Percentiles rank a stretch among this genome's conserved stretches.
Conservation (phyloP, 1,139 yeast species). For the Nakaseomyces uthaithaninus region DNA sequence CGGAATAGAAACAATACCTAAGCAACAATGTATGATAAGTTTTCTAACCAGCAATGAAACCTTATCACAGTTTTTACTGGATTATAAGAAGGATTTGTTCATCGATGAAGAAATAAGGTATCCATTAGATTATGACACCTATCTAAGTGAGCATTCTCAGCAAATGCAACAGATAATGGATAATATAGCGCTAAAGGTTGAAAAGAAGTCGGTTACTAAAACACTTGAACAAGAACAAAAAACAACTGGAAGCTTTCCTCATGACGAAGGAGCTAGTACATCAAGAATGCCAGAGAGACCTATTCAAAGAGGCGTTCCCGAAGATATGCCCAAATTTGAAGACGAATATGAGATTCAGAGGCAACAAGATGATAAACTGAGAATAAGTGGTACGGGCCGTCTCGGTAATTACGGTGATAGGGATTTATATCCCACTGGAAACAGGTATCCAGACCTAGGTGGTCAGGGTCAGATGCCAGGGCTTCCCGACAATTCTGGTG, state of each 20-base stretch:
- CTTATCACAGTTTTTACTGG: conserved; percentile 8
- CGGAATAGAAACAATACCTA: conserved; percentile 1
- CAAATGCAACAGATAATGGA: background rate
- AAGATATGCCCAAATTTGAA: conserved; percentile 49
- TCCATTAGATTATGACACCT: conserved; percentile 12
- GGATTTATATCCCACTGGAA: conserved; percentile 37
- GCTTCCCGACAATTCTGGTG: conserved; percentile 24
- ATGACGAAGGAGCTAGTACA: too few relatives aligned
- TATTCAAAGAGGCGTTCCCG: background rate
- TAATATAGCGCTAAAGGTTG: background rate
- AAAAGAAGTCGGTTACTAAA: background rate
- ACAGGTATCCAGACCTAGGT: conserved; percentile 28
- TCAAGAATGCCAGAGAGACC: too few relatives aligned
- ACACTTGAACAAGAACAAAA: background rate
- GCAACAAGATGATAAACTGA: conserved; percentile 3
- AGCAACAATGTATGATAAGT: conserved; percentile 5
- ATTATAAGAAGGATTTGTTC: conserved; percentile 11
- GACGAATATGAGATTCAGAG: conserved; percentile 43
- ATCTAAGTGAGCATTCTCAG: background rate
- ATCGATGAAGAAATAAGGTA: conserved; percentile 6
- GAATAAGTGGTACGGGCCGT: conserved; percentile 7
- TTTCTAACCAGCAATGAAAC: background rate
- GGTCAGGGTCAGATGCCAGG: conserved; percentile 15
- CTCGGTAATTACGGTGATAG: conserved; percentile 31
- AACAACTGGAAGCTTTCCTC: background rate